Evolutionary conservation across 306 rosid species (phyloP).

Genomic region (Corylus americana): DNA sequence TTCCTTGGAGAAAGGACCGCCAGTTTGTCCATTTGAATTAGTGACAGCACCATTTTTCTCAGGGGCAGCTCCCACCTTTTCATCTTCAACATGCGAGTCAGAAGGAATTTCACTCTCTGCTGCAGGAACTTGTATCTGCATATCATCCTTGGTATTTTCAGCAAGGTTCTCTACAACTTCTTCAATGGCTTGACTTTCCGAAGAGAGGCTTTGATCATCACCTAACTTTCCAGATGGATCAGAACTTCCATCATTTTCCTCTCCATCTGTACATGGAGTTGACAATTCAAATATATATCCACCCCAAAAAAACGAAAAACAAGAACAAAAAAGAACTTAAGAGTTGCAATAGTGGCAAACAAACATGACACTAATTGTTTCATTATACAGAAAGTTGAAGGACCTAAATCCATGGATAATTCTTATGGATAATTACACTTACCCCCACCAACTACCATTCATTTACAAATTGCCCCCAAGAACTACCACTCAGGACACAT

Average conservation of each 20-base stretch:
- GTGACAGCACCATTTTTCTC: constrained; percentile 34
- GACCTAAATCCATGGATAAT: neutral
- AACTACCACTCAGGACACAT: too few species aligned
- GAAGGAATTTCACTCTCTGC: constrained; percentile 37
- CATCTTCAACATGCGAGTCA: constrained; percentile 36
- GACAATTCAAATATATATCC: constrained; percentile 1
- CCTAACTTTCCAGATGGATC: constrained; percentile 24
- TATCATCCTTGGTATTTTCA: constrained; percentile 26
- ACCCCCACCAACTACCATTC: too few species aligned
- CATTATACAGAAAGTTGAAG: neutral
- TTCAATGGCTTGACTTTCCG: constrained; percentile 26
- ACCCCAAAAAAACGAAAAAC: neutral
- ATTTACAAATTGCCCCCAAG: too few species aligned
- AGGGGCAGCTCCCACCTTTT: constrained; percentile 29
- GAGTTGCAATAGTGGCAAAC: neutral
- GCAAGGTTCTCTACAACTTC: constrained; percentile 19
- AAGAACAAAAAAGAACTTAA: neutral
- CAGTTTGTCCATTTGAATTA: constrained; percentile 37
- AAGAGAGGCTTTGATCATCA: constrained; percentile 18
- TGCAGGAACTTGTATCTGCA: constrained; percentile 20
- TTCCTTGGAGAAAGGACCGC: constrained; percentile 33
- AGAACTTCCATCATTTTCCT: constrained; percentile 17
- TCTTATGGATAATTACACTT: too few species aligned
- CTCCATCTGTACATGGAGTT: constrained; percentile 10
- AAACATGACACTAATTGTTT: neutral